phyloP scores from a whole-genome alignment of 805 yeast genomes.

The Suhomyces emberorum region DNA sequence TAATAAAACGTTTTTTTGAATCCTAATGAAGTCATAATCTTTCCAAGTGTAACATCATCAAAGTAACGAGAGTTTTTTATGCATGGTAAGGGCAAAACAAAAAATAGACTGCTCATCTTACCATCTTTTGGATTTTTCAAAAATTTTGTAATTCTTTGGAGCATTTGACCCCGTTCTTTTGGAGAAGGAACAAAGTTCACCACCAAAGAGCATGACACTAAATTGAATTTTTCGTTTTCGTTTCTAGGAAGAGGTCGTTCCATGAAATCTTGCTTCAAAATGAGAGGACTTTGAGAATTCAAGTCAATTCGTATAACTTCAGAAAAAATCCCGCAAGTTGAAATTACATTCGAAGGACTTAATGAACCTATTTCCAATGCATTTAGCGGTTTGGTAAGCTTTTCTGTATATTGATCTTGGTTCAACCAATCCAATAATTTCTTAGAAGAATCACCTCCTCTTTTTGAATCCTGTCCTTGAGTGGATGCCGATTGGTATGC shows the following conservation, averaged over 20 bases:
- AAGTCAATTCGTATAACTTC: constrained; percentile 68
- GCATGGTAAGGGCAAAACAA: constrained; percentile 90
- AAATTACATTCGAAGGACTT: constrained; percentile 62
- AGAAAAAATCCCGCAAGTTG: constrained; percentile 53
- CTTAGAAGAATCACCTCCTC: constrained; percentile 94
- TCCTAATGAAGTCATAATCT: constrained; percentile 60
- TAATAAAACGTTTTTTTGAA: constrained; percentile 46
- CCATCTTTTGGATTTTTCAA: constrained; percentile 34
- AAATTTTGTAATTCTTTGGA: constrained; percentile 55
- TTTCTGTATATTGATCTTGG: constrained; percentile 16
- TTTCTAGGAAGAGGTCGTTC: constrained; percentile 56
- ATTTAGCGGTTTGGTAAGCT: background rate
- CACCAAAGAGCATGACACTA: constrained; percentile 82
- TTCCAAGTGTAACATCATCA: constrained; percentile 37
- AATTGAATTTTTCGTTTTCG: constrained; percentile 49
- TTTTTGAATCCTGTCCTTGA: constrained; percentile 67
- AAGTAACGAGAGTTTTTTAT: constrained; percentile 78
- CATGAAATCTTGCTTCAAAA: constrained; percentile 82
- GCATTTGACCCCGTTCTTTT: constrained; percentile 71
- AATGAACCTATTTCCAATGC: constrained; percentile 87
- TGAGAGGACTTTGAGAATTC: constrained; percentile 71
- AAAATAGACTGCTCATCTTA: constrained; percentile 48
- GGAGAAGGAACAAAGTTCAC: constrained; percentile 84
- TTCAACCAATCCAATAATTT: constrained; percentile 70
- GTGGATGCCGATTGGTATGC: constrained; percentile 83